Percentiles rank a stretch among this genome's conserved stretches.
Evolutionary conservation across 2,329 filamentous ascomycete species (phyloP).

Genomic region (Thelonectria olida): DNA sequence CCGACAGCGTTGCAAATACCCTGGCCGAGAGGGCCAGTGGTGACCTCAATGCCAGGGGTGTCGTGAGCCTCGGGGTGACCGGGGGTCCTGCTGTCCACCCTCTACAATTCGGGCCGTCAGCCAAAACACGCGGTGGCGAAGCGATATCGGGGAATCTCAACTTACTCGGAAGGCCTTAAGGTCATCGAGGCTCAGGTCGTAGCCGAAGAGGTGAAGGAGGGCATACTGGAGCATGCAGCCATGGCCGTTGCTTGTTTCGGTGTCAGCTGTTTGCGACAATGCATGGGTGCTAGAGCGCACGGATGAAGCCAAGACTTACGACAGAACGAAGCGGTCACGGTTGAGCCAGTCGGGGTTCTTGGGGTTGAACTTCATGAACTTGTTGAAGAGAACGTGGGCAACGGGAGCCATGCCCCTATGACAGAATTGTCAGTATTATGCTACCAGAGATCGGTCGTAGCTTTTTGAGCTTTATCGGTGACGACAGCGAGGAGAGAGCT

Average conservation of each 20-base stretch:
- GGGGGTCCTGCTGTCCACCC: conserved; percentile 79
- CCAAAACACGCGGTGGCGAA: not conserved
- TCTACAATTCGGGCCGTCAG: conserved; percentile 43
- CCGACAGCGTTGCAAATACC: conserved; percentile 97
- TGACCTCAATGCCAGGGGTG: conserved; percentile 96
- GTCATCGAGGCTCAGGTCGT: conserved; percentile 86
- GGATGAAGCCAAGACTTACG: conserved; percentile 70
- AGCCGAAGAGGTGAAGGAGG: conserved; percentile 96
- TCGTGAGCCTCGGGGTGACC: conserved; percentile 97
- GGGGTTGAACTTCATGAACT: conserved; percentile 99
- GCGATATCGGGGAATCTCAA: conserved; percentile 32
- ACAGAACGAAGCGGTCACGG: conserved; percentile 98
- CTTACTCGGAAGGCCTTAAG: conserved; percentile 95
- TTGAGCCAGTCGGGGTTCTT: conserved; percentile 98
- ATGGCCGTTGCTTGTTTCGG: conserved; percentile 82
- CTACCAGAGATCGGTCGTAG: conserved; percentile 5
- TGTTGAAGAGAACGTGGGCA: conserved; percentile 97
- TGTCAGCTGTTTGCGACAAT: conserved; percentile 23
- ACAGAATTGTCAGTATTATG: conserved; percentile 43
- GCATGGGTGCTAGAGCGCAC: not conserved
- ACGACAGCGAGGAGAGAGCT: conserved; percentile 12
- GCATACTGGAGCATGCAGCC: conserved; percentile 99
- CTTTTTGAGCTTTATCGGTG: conserved; percentile 18
- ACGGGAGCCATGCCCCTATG: conserved; percentile 85
- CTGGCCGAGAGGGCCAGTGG: conserved; percentile 96